phyloP scores from a whole-genome alignment of 768 basidiomycete species.

The Tricholoma bakamatsutake region DNA sequence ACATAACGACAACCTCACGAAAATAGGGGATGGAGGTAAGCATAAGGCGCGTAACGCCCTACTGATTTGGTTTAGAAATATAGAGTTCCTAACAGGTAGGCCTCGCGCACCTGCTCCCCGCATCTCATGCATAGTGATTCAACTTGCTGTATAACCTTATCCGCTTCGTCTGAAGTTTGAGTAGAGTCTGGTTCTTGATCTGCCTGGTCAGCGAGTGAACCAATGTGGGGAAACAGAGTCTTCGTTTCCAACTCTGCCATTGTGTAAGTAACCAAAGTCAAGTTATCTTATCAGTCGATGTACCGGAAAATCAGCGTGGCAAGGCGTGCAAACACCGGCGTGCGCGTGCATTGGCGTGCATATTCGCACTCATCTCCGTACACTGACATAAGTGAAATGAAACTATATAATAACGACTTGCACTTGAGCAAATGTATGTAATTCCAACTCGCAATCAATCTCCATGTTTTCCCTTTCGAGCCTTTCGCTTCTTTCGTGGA shows the following conservation, averaged over 20 bases:
- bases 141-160: constrained; percentile 72
- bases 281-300: neutral
- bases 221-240: constrained; percentile 48
- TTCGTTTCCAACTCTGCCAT: neutral
- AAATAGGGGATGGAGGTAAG: constrained; percentile 95
- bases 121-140: constrained; percentile 95
- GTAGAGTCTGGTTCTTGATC: constrained; percentile 27
- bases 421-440: no score
- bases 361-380: no score
- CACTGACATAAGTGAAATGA: no score
- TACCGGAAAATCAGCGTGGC: neutral
- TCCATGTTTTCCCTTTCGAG: no score
- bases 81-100: constrained; percentile 6
- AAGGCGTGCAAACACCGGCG: neutral
- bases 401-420: no score
- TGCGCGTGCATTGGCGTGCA: neutral
- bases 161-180: constrained; percentile 36
- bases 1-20: constrained; percentile 91
- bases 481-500: no score
- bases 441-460: no score
- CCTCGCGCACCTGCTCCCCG: constrained; percentile 66
- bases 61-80: constrained; percentile 19
- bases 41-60: constrained; percentile 87
- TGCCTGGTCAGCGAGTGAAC: constrained; percentile 42
- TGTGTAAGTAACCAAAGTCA: neutral